These are phyloP conservation scores for Sporothrix curviconia DNA, from an alignment of 2,329 filamentous ascomycete genomes.

Conservation along the genomic window DNA sequence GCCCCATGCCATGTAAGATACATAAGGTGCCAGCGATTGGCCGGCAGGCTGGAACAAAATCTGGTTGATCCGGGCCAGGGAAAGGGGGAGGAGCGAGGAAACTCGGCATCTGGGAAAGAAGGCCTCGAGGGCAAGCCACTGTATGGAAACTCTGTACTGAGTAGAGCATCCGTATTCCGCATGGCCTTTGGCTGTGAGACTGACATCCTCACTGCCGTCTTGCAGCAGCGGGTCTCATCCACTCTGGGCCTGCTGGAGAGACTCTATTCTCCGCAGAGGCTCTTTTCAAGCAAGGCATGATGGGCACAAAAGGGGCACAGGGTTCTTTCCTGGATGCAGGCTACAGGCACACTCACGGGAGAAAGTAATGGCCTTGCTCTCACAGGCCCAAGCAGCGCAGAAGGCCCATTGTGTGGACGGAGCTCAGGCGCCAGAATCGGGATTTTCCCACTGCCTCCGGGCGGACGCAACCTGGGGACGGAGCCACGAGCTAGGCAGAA, in stretches of 20 bases:
- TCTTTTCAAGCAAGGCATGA: neutral
- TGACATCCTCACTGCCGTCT: neutral
- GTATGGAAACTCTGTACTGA: neutral
- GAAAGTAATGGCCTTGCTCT: neutral
- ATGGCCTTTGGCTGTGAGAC: neutral
- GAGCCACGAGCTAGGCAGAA: neutral
- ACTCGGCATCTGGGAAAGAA: conserved; percentile 1
- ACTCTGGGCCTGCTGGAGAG: neutral
- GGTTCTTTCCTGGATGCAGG: neutral
- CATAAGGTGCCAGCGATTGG: neutral
- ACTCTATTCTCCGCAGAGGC: neutral
- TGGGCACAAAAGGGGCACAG: neutral
- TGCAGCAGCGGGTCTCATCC: neutral
- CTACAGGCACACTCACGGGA: neutral
- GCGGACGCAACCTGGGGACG: neutral
- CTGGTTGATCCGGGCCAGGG: neutral
- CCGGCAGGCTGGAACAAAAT: neutral
- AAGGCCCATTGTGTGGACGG: too few species aligned
- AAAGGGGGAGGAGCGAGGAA: neutral
- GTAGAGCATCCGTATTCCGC: neutral
- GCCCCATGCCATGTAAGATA: neutral
- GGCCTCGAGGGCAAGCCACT: neutral
- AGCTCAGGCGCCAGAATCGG: neutral
- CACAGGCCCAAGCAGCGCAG: neutral
- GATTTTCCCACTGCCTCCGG: neutral